Evolutionary conservation across 805 yeast genomes (phyloP).

Genomic region (Kuraishia piskuri): DNA sequence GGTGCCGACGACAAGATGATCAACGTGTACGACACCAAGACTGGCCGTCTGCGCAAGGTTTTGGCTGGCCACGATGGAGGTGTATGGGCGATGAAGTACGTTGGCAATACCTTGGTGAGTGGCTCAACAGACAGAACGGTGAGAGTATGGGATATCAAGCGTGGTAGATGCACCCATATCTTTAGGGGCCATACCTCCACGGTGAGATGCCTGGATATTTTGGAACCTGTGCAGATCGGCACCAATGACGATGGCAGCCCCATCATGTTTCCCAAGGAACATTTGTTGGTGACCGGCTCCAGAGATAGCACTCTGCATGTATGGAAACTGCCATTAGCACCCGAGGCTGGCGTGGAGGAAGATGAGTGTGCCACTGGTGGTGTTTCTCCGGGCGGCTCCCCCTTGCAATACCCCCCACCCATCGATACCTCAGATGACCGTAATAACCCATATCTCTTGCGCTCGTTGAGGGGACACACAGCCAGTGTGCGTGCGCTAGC

Average conservation of each 20-base stretch:
- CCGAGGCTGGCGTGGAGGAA: constrained; percentile 10
- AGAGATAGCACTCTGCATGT: constrained; percentile 75
- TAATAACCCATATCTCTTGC: constrained; percentile 56
- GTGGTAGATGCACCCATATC: constrained; percentile 83
- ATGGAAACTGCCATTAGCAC: constrained; percentile 62
- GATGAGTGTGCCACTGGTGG: constrained; percentile 17
- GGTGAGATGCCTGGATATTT: constrained; percentile 81
- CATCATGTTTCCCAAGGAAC: constrained; percentile 48
- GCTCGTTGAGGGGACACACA: constrained; percentile 66
- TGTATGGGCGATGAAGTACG: constrained; percentile 94
- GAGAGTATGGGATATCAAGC: constrained; percentile 83
- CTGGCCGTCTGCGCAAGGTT: constrained; percentile 55
- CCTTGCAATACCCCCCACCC: constrained; percentile 15
- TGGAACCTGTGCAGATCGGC: constrained; percentile 60
- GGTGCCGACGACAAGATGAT: constrained; percentile 87
- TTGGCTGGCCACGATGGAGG: constrained; percentile 93
- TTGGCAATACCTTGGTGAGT: constrained; percentile 75
- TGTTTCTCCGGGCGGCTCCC: not conserved
- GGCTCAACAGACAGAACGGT: constrained; percentile 95
- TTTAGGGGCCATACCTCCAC: constrained; percentile 91
- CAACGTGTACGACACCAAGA: constrained; percentile 67
- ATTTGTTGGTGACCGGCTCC: constrained; percentile 75
- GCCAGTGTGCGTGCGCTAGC: constrained; percentile 81
- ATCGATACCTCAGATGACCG: constrained; percentile 26
- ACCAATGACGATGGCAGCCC: constrained; percentile 50